Conservation (phyloP, 345 rosid genomes). For the Litchi chinensis region DNA sequence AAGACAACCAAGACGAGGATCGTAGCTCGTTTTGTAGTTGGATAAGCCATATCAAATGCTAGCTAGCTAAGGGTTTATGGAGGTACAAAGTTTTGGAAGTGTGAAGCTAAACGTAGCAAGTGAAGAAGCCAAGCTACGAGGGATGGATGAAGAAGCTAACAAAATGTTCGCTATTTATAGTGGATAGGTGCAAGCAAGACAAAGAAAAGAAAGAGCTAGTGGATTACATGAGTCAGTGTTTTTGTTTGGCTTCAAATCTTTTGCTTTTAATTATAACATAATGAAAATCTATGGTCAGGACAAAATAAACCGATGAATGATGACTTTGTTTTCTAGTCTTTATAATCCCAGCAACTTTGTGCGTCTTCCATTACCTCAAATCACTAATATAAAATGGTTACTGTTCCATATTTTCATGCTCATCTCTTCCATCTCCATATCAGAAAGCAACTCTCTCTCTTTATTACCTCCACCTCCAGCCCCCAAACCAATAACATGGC, state of each 20-base stretch:
- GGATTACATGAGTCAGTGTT: slow-evolving; percentile 24
- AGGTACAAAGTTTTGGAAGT: neutral
- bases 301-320: slow-evolving; percentile 4
- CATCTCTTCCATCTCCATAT: neutral
- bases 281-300: slow-evolving; percentile 9
- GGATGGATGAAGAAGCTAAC: neutral
- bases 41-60: slow-evolving; percentile 24
- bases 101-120: neutral
- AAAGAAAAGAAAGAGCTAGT: slow-evolving; percentile 2
- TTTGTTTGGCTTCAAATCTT: slow-evolving; percentile 16
- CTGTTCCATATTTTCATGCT: neutral
- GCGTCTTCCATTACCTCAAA: slow-evolving; percentile 20
- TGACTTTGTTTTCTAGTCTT: neutral
- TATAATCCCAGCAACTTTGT: neutral
- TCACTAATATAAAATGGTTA: slow-evolving; percentile 8
- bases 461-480: neutral
- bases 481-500: neutral
- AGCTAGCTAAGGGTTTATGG: neutral
- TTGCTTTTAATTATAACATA: slow-evolving; percentile 13
- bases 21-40: neutral
- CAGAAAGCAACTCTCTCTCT: neutral
- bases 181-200: neutral
- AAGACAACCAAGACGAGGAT: slow-evolving; percentile 10
- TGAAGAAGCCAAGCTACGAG: neutral
- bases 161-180: slow-evolving; percentile 24